Base-by-base conservation (phyloP, 2,329 filamentous ascomycete genomes). In the Thielaviopsis euricoi region DNA sequence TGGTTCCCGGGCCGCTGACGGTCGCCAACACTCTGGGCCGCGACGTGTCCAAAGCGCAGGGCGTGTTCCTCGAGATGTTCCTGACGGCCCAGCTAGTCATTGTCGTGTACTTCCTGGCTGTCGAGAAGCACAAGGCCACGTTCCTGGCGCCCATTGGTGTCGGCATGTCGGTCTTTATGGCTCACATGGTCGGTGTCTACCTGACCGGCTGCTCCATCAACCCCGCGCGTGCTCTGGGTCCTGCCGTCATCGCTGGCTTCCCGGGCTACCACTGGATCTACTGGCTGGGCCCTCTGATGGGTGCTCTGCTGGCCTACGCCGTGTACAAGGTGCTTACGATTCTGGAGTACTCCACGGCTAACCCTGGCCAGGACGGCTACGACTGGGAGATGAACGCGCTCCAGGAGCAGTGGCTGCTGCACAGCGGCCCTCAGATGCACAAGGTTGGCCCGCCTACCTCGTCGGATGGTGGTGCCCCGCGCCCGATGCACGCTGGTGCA, bases 91-190 rank as follows among this genome's bases (percentile, higher is more conserved):
- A 83, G 65, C 72, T 86, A 10, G 76, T 85, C 7, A 72, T 86
- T 56, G 77, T 81, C 2, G 79, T 86, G 29, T 79, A 82, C 67
- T 84, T 87, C 78, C 74, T 87, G 51, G 84, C 83, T 0, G 79
- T 81, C 3, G 83, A 87, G 66, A 88, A 89, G 70, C 84, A 88
- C 67, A 81, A 82, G 51, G 80, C 80, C 2, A 89, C 85, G 0
- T 87, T 77, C 65, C 70, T 88, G 1, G 85, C 85, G 0, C 85
- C 86, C 0, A 71, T 89, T 3, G 84, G 82, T 13, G 87, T 89
- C 63, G 86, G 86, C 1, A 69, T 87, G 1, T 74, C 84, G 0
- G 75, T 89, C 56, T 88, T 89, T 67, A 76, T 88, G 50, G 71
- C 71, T 5, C 70, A 77, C 65, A 66, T 76, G 55, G 69, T 67